Percentiles rank a stretch among this genome's conserved stretches.
Conservation (phyloP, 441 rosid species). For the Macaranga tanarius region DNA sequence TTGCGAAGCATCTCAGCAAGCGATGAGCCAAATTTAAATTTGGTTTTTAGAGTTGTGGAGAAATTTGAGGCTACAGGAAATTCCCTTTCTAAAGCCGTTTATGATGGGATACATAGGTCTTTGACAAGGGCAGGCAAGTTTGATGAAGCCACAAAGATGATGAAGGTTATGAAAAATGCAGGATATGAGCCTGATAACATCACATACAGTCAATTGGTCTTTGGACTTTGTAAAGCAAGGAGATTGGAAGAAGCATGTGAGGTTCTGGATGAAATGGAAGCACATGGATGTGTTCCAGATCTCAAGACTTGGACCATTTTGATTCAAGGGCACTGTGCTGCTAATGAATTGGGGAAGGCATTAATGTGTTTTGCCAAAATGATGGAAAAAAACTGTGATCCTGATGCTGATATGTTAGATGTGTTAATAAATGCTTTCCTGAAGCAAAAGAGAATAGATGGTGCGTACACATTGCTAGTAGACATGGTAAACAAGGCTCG, state of each 20-base stretch:
- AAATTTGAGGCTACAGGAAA: conserved; percentile 60
- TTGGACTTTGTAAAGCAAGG: conserved; percentile 81
- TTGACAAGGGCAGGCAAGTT: conserved; percentile 59
- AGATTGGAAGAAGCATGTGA: conserved; percentile 71
- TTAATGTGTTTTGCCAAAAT: conserved; percentile 55
- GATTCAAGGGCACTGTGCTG: conserved; percentile 78
- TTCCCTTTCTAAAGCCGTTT: conserved; percentile 62
- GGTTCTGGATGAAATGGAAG: conserved; percentile 69
- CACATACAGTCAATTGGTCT: conserved; percentile 76
- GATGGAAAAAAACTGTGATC: conserved; percentile 51
- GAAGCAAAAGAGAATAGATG: conserved; percentile 53
- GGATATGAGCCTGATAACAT: conserved; percentile 82
- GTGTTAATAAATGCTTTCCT: conserved; percentile 66
- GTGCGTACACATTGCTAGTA: conserved; percentile 55
- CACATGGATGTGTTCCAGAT: conserved; percentile 59
- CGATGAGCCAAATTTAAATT: conserved; percentile 50
- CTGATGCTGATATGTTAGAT: conserved; percentile 66
- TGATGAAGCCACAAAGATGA: conserved; percentile 62
- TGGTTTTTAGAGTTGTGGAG: conserved; percentile 61
- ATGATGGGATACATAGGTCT: conserved; percentile 81
- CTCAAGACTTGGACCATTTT: conserved; percentile 89
- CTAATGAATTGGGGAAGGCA: conserved; percentile 59
- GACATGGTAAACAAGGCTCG: conserved; percentile 53
- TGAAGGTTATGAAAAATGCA: conserved; percentile 60
- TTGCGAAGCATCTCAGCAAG: conserved; percentile 51